Base-by-base conservation (phyloP, 305 asterid species). In the Fraxinus latifolia region DNA sequence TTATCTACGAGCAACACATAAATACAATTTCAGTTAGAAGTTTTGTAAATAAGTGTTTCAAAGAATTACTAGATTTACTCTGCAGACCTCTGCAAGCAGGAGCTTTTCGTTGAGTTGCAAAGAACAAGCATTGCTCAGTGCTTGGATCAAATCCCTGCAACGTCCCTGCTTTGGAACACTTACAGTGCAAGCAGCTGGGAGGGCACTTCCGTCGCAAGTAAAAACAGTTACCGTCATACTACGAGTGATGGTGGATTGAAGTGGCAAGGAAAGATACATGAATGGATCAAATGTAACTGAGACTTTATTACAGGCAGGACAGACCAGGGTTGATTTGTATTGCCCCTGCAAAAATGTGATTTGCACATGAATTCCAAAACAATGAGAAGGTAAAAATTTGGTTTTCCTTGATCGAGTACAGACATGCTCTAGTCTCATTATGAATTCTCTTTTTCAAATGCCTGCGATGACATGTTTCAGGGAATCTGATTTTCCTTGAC, bases 261-360 rank as follows among this genome's bases (percentile, higher is more conserved):
- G 97, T 0, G 99, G 98, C 90, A 96, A 79, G 77, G 99, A 96
- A 65, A 96, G 93, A 81, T 94, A 94, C 99, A 96, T 96, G 92
- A 94, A 94, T 15, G 99, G 99, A 87, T 96, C 99, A 55, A 96
- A 96, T 80, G 98, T 96, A 68, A 94, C 92, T 6, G 99, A 96
- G 80, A 96, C 92, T 87, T 96, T 96, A 83, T 91, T 89, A 85
- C 99, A 96, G 72, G 85, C 90, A 82, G 99, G 99, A 88, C 99
- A 96, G 78, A 96, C 97, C 79, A 96, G 92, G 83, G 99, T 96
- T 53, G 99, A 96, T 90, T 96, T 96, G 92, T 92, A 96, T 84
- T 96, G 99, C 82, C 99, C 99, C 99, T 96, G 92, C 80, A 87
- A 86, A 88, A 81, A 2, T 21, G 80, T 12, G 60, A 75, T 80